Evolutionary conservation across 371 early-diverging fungal genomes (phyloP).

Genomic region (Circinella umbellata): DNA sequence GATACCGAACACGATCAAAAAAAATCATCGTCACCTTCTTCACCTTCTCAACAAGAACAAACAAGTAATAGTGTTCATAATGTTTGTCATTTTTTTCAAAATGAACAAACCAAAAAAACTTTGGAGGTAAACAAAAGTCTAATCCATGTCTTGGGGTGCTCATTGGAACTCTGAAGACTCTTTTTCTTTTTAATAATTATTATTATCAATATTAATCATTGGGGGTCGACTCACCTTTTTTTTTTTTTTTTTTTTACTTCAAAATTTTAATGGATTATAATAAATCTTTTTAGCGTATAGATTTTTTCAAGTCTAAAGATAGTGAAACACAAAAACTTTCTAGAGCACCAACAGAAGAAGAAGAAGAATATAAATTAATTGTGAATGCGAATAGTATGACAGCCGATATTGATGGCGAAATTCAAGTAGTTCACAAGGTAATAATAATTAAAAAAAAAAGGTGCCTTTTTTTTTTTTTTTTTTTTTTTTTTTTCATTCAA

Average conservation of each 20-base stretch:
- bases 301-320: slow-evolving; percentile 48
- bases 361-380: slow-evolving; percentile 90
- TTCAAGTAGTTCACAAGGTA: slow-evolving; percentile 87
- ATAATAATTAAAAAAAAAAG: not conserved
- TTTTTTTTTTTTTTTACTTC: not conserved
- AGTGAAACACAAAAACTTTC: slow-evolving; percentile 41
- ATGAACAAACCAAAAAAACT: slow-evolving; percentile 45
- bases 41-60: slow-evolving; percentile 19
- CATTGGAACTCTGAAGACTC: not conserved
- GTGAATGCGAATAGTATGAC: slow-evolving; percentile 87
- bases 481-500: too few relatives aligned
- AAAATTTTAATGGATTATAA: too few relatives aligned
- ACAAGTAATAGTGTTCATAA: slow-evolving; percentile 36
- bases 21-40: not conserved
- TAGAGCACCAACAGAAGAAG: slow-evolving; percentile 71
- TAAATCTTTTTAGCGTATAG: slow-evolving; percentile 70
- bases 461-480: too few relatives aligned
- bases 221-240: too few relatives aligned
- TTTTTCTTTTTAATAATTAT: not conserved
- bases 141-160: too few relatives aligned
- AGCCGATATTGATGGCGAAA: slow-evolving; percentile 88
- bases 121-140: slow-evolving; percentile 31
- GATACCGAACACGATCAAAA: slow-evolving; percentile 43
- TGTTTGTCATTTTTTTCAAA: slow-evolving; percentile 48
- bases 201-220: too few relatives aligned